Conservation (phyloP, 1,139 yeast genomes). For the Yamadazyma jaroonii region DNA sequence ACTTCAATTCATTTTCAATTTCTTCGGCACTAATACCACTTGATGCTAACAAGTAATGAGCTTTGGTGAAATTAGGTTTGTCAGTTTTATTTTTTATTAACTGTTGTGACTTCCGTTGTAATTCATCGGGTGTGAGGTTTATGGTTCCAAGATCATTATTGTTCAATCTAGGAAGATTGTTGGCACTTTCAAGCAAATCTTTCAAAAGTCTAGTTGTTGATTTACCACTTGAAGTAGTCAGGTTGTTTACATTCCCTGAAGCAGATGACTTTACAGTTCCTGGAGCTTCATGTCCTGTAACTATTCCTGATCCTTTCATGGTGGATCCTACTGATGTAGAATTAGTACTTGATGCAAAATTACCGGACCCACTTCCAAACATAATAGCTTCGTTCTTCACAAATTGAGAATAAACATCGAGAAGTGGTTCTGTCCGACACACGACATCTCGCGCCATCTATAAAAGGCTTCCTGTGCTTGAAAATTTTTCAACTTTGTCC, state of each 20-base stretch:
- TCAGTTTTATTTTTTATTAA: slow-evolving; percentile 48
- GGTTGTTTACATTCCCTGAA: background rate
- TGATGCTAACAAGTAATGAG: slow-evolving; percentile 86
- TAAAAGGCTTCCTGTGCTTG: slow-evolving; percentile 12
- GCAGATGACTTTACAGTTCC: too few species aligned
- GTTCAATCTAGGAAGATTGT: slow-evolving; percentile 62
- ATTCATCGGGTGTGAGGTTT: slow-evolving; percentile 73
- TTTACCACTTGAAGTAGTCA: background rate
- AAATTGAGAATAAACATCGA: too few species aligned
- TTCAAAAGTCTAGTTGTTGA: slow-evolving; percentile 27
- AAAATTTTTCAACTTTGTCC: slow-evolving; percentile 41
- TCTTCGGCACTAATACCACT: slow-evolving; percentile 90
- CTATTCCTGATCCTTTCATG: too few species aligned
- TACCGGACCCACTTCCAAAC: too few species aligned
- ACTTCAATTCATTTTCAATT: slow-evolving; percentile 63
- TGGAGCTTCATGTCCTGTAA: too few species aligned
- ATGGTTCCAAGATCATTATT: slow-evolving; percentile 66
- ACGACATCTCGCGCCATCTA: background rate
- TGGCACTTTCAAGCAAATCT: slow-evolving; percentile 70
- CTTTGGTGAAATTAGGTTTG: slow-evolving; percentile 63
- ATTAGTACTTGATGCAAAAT: too few species aligned
- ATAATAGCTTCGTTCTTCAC: too few species aligned
- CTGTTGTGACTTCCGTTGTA: slow-evolving; percentile 65
- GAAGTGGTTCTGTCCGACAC: background rate
- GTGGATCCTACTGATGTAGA: too few species aligned